Base-by-base conservation (phyloP, 768 basidiomycete species). In the Ramaria rubella region DNA sequence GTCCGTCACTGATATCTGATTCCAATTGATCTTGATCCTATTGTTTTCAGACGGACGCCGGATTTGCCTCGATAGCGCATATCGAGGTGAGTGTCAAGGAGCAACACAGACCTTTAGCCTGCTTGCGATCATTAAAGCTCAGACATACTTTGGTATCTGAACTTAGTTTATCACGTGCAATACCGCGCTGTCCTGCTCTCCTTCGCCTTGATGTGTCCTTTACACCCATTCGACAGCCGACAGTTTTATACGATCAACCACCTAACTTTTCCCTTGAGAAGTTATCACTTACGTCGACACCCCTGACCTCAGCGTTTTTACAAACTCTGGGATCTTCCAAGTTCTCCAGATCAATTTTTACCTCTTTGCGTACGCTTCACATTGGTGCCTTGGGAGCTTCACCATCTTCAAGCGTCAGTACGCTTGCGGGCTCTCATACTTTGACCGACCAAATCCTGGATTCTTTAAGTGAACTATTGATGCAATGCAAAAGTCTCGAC, bases 141-240 rank as follows among this genome's bases (percentile, higher is more conserved):
- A 76, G 81, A 23, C 78, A 81, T 52, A 75, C 77, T 2, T 61
- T 68, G 1, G 65, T 87, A 31, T 76, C 80, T 8, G 84, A 86
- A 57, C 58, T 60, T 2, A 73, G 81, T 0, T 54, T 86, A 14
- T 65, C 68, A 42, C 59, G 67, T 6, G 64, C 83, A 12, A 61
- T 83, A 5, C 58, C 67, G 0, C 59, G 72, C 17, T 82, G 76
- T 59, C 83, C 83, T 2, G 72, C 75, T 49, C 59, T 87, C 19
- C 67, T 67, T 34, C 77, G 77, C 24, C 69, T 88, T 14, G 86
- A 88, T 59, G 61, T 83, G 15, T 86, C 86, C 5, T 88, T 85
- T 68, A 88, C 85, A 2, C 61, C 62, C 14, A 64, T 84, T 30
- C 77, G 70, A 44, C 78, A 74, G 42, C 71, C 70, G n/a, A 57